Conservation (phyloP, 768 basidiomycete species). For the Clavulina sp. region DNA sequence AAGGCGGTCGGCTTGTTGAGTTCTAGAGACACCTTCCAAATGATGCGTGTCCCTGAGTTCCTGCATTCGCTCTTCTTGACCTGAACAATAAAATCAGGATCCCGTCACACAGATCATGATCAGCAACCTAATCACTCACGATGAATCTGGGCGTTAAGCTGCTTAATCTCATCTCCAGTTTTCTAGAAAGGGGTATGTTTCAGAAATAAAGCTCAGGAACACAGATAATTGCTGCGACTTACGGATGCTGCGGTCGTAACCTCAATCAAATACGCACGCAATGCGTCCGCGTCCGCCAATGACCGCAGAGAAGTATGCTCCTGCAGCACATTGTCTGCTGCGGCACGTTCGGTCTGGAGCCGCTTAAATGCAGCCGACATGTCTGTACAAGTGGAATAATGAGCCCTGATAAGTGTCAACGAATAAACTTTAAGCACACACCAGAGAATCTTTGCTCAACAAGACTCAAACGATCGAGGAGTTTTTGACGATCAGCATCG, state of each 20-base stretch:
- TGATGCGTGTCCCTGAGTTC: constrained; percentile 74
- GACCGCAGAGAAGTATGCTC: constrained; percentile 57
- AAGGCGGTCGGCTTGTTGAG: constrained; percentile 53
- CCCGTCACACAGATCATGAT: neutral
- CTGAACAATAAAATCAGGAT: constrained; percentile 22
- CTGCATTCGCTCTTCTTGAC: constrained; percentile 67
- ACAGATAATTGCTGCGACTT: constrained; percentile 27
- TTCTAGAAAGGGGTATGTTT: constrained; percentile 24
- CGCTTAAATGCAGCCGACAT: constrained; percentile 62
- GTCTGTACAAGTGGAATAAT: constrained; percentile 26
- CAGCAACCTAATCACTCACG: constrained; percentile 29
- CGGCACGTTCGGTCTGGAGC: constrained; percentile 52
- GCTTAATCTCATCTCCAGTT: constrained; percentile 61
- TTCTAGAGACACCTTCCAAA: constrained; percentile 63
- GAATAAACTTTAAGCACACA: constrained; percentile 15
- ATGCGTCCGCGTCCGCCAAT: constrained; percentile 41
- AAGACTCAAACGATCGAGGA: constrained; percentile 48
- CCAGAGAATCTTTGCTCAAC: constrained; percentile 68
- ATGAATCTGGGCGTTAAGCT: constrained; percentile 51
- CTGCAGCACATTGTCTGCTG: constrained; percentile 47
- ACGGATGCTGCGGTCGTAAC: constrained; percentile 37
- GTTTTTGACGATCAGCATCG: constrained; percentile 18
- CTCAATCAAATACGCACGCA: constrained; percentile 58
- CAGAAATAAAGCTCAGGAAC: neutral
- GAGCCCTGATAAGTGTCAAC: neutral